Evolutionary conservation across 129 eudicot genomes (phyloP), one percentile per base, ranked within the genome.

Genomic region (Smallanthus sonchifolius): DNA sequence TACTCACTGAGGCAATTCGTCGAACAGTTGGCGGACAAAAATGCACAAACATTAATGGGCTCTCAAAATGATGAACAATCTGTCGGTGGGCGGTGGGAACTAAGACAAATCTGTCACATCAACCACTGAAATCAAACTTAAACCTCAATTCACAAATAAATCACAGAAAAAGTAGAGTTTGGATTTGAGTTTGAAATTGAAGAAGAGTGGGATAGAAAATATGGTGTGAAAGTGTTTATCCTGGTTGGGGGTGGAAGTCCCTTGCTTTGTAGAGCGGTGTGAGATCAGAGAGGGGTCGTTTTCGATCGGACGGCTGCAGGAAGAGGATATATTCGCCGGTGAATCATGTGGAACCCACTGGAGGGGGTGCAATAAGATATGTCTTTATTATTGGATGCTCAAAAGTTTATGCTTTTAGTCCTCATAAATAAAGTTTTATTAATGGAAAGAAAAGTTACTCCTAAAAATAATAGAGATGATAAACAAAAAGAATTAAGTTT

Each of bases 331-430:
- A 79, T 72, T 79, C 61, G 74, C 78, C 60, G 52, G 57, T 70
- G 77, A 70, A 78, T 78, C 72, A 78, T 70, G 82, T 78, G 77
- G 82, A 40, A 30, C 77, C 82, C 77, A 78, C 65, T 14, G 10
- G 20, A 15, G 7, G 48, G 45, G 24, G 36, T 34, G 57, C n/a
- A 28, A 7, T 52, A 14, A 69, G 70, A 77, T 77, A 17, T 77
- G 75, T 56, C 61, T 78, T 71, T 63, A 64, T 62, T 51, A 78
- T 71, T 37, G 75, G 81, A 77, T 77, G 81, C 81, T 69, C 36
- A 54, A 68, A 77, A 77, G 61, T 19, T 2, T 59, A 30, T 59
- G 13, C 73, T 76, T 67, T 63, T 74, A 34, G 32, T 74, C 69
- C 35, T 74, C 60, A 54, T 52, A 3, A 72, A 24, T 49, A 47